Conservation (phyloP, 2,329 filamentous ascomycete species). For the Calonectria hawksworthii region DNA sequence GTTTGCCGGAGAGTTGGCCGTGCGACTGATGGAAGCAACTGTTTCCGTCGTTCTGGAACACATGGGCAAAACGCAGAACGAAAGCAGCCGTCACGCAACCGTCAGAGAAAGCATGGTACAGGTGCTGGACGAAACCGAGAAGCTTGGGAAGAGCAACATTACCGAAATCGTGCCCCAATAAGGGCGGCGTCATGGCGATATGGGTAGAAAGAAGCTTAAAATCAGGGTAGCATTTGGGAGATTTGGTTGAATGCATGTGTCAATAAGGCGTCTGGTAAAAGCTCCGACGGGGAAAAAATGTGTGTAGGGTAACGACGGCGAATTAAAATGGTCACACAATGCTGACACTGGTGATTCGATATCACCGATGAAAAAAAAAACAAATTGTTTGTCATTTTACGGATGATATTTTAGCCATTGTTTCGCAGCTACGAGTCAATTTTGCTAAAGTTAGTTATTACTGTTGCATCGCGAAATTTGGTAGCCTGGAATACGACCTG, state of each 20-base stretch:
- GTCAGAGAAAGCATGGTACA: conserved; percentile 31
- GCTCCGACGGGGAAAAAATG: not conserved
- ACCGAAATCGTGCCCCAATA: conserved; percentile 37
- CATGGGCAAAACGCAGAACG: conserved; percentile 39
- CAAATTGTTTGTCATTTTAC: not conserved
- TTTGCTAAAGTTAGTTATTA: not conserved
- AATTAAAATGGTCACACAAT: not conserved
- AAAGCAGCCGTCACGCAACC: not conserved
- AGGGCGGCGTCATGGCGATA: not conserved
- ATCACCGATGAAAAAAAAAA: not conserved
- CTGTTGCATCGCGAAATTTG: not conserved
- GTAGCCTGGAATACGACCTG: not conserved
- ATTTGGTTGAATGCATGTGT: not conserved
- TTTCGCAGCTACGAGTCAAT: not conserved
- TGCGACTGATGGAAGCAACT: conserved; percentile 54
- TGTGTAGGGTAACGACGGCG: not conserved
- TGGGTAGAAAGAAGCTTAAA: not conserved
- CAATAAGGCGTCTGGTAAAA: not conserved
- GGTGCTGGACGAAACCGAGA: conserved; percentile 37
- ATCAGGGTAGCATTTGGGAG: not conserved
- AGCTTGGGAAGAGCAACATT: conserved; percentile 42
- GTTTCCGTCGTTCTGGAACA: conserved; percentile 52
- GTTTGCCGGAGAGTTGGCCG: conserved; percentile 50
- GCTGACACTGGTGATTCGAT: not conserved
- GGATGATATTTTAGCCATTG: not conserved